These are phyloP conservation scores for Forsythia viridissima DNA, from an alignment of 257 asterid genomes.

Conservation along the genomic window DNA sequence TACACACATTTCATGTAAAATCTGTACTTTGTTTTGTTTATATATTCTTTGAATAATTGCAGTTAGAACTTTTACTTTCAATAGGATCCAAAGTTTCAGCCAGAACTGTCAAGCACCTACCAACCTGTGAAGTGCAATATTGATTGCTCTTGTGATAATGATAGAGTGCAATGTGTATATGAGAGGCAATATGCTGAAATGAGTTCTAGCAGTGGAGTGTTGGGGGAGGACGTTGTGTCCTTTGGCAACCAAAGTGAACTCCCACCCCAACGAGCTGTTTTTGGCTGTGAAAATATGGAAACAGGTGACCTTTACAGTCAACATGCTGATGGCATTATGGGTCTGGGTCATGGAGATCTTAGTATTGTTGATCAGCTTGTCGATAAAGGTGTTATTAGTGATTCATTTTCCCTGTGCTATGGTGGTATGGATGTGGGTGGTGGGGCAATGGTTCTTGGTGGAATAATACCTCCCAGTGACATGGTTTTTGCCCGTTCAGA, in stretches of 20 bases:
- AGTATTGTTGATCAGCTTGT: slow-evolving; percentile 98
- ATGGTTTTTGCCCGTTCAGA: slow-evolving; percentile 85
- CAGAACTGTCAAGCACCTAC: slow-evolving; percentile 74
- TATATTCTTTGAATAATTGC: slow-evolving; percentile 20
- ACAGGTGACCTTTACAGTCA: slow-evolving; percentile 97
- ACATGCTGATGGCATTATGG: slow-evolving; percentile 99
- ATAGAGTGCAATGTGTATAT: slow-evolving; percentile 69
- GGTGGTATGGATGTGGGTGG: slow-evolving; percentile 99
- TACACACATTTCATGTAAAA: background rate
- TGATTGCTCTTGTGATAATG: slow-evolving; percentile 81
- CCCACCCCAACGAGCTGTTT: slow-evolving; percentile 83
- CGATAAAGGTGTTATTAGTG: slow-evolving; percentile 77
- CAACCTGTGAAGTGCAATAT: slow-evolving; percentile 81
- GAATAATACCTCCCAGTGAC: slow-evolving; percentile 69
- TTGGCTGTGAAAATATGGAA: slow-evolving; percentile 96
- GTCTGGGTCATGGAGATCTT: slow-evolving; percentile 97
- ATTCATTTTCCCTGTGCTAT: slow-evolving; percentile 92
- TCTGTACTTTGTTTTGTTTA: background rate
- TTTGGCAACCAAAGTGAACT: slow-evolving; percentile 91
- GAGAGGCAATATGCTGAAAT: slow-evolving; percentile 96
- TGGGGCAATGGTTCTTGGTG: slow-evolving; percentile 99
- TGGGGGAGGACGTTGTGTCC: slow-evolving; percentile 87
- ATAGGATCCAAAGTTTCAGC: slow-evolving; percentile 95
- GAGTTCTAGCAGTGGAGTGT: slow-evolving; percentile 98
- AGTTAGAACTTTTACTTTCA: slow-evolving; percentile 8